Conservation (phyloP, 2,329 filamentous ascomycete genomes). For the Stemphylium vesicarium region DNA sequence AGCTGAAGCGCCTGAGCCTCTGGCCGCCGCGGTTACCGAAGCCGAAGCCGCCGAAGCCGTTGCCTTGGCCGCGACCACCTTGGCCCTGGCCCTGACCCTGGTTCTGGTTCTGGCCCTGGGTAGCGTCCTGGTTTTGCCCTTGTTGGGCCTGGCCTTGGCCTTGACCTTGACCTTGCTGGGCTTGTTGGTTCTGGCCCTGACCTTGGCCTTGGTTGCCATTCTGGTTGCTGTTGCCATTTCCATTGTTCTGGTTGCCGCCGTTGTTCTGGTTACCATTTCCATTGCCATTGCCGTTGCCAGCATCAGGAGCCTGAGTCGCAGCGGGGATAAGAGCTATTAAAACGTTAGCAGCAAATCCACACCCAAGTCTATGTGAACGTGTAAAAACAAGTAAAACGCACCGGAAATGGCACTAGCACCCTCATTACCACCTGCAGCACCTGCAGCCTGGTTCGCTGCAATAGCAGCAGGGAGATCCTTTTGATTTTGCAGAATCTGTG, state of each 20-base stretch:
- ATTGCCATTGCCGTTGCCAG: slow-evolving; percentile 10
- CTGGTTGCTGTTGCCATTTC: not conserved
- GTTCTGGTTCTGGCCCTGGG: too few relatives aligned
- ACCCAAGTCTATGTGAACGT: not conserved
- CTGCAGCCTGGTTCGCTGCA: slow-evolving; percentile 55
- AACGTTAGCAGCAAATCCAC: slow-evolving; percentile 11
- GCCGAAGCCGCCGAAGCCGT: not conserved
- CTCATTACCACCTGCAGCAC: slow-evolving; percentile 45
- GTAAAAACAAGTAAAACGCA: slow-evolving; percentile 30
- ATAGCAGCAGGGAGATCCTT: slow-evolving; percentile 58
- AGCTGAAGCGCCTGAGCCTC: slow-evolving; percentile 4
- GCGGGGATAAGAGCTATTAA: slow-evolving; percentile 23
- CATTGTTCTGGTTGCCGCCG: not conserved
- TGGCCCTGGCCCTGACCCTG: not conserved
- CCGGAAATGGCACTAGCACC: slow-evolving; percentile 52
- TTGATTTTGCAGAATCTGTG: slow-evolving; percentile 60
- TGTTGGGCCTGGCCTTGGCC: not conserved
- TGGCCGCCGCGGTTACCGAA: not conserved
- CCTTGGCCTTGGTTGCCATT: slow-evolving; percentile 6
- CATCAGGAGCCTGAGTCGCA: slow-evolving; percentile 16
- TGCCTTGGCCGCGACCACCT: not conserved
- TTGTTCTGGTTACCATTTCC: slow-evolving; percentile 7
- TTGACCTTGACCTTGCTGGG: not conserved
- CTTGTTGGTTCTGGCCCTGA: not conserved
- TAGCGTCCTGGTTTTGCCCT: not conserved